These are phyloP conservation scores for Gracilaria gracilis DNA, from an alignment of 23 red algal species.

Conservation along the genomic window DNA sequence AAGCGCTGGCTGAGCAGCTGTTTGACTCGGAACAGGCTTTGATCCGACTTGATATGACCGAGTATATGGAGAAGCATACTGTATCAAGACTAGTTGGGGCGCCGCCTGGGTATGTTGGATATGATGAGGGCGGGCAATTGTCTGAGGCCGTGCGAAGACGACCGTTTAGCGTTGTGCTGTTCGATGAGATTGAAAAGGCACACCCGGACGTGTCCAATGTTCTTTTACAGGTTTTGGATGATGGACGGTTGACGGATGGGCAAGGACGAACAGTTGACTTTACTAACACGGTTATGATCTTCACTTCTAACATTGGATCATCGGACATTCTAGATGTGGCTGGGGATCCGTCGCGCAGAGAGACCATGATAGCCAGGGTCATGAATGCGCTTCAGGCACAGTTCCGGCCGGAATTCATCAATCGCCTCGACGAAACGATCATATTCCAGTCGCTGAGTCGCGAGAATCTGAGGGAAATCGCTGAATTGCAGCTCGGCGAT, in stretches of 20 bases:
- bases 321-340: constrained; percentile 84
- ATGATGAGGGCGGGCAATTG: constrained; percentile 97
- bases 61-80: constrained; percentile 96
- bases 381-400: constrained; percentile 88
- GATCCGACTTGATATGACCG: constrained; percentile 96
- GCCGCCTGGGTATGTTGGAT: constrained; percentile 98
- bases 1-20: constrained; percentile 91
- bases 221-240: constrained; percentile 95
- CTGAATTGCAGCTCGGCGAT: constrained; percentile 84
- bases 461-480: constrained; percentile 84
- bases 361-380: constrained; percentile 87
- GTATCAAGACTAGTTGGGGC: constrained; percentile 93
- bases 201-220: constrained; percentile 99
- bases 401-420: constrained; percentile 99
- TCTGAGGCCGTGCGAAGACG: constrained; percentile 95
- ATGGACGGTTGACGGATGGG: constrained; percentile 97
- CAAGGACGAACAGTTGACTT: constrained; percentile 99
- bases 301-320: constrained; percentile 98
- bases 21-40: constrained; percentile 95
- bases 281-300: constrained; percentile 92
- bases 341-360: constrained; percentile 60
- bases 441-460: constrained; percentile 92
- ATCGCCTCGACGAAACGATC: constrained; percentile 98
- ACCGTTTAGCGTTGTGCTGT: constrained; percentile 96
- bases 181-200: constrained; percentile 99